Evolutionary conservation across 2,329 filamentous ascomycete genomes (phyloP), one percentile per base, ranked within the genome.

Genomic region (Cercospora citrullina): DNA sequence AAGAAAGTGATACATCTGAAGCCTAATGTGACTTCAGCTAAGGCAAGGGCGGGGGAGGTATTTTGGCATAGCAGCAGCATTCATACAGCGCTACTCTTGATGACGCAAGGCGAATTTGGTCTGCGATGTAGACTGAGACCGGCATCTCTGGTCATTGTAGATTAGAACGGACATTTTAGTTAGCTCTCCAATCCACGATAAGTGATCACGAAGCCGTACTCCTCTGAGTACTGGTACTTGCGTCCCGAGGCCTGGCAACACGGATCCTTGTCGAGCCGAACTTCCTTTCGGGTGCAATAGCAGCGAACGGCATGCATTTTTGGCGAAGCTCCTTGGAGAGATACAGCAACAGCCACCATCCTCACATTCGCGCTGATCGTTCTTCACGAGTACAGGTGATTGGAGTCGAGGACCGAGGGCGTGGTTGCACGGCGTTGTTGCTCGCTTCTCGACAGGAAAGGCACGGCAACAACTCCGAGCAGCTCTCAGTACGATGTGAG

Each of bases 161-260:
- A 57, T 67, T 68, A 70, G 63, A 61, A 67, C 53, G 18, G 33
- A 63, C 33, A n/a, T 33, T 42, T 31, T 45, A 72, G 59, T 64
- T 69, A 70, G 62, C 71, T 73, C 71, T 73, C 70, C 70, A 72
- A 73, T 73, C 70, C 51, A 53, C 51, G 39, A 67, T 63, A 66
- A 9, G 26, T 48, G 23, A 59, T 31, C n/a, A 23, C 4, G n/a
- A 16, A 58, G 53, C 53, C 53, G 53, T 58, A 58, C 53, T 58
- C 26, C 21, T 58, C 23, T 30, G 53, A 31, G 53, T 58, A 58
- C 53, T n/a, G 53, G 53, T 58, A 58, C 45, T 58, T 58, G 53
- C 23, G 53, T 31, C n/a, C 30, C 30, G 53, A 51, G 4, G 45
- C 18, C 45, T 23, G 45, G 45, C 45, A 51, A 51, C 45, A 51